Percentiles rank a stretch among this genome's conserved stretches.
These are phyloP conservation scores for Myrica gale DNA, from an alignment of 306 rosid genomes.

Conservation along the genomic window DNA sequence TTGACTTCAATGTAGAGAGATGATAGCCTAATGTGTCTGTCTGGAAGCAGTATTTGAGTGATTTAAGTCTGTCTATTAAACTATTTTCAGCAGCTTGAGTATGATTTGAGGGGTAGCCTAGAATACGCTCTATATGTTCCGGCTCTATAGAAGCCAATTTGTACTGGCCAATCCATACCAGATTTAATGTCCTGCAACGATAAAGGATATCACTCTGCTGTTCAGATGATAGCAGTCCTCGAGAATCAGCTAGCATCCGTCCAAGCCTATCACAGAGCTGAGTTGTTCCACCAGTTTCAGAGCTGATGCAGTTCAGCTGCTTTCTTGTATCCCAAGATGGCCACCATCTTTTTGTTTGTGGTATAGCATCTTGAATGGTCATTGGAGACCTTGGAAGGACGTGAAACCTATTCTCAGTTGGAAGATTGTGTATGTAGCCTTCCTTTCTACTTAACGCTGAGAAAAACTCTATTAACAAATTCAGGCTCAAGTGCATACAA, in stretches of 20 bases:
- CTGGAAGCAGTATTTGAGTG: conserved; percentile 70
- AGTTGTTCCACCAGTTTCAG: conserved; percentile 54
- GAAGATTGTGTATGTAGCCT: conserved; percentile 92
- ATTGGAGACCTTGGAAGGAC: conserved; percentile 59
- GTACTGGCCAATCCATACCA: conserved; percentile 67
- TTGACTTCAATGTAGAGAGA: conserved; percentile 63
- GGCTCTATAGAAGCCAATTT: conserved; percentile 62
- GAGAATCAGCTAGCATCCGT: conserved; percentile 43
- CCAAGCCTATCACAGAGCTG: conserved; percentile 66
- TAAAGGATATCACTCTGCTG: conserved; percentile 65
- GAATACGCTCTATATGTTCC: conserved; percentile 60
- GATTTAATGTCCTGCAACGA: conserved; percentile 58
- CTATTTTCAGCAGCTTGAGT: conserved; percentile 46
- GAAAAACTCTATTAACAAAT: conserved; percentile 56
- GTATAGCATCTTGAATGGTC: conserved; percentile 72
- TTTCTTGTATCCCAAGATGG: conserved; percentile 88
- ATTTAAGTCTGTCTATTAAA: conserved; percentile 53
- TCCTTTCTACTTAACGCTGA: conserved; percentile 74
- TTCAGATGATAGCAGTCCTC: conserved; percentile 48
- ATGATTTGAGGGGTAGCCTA: conserved; percentile 79
- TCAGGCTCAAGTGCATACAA: conserved; percentile 75
- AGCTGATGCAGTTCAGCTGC: conserved; percentile 55
- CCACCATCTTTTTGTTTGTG: conserved; percentile 76
- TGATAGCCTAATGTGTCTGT: conserved; percentile 75
- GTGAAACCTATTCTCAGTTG: conserved; percentile 62